Evolutionary conservation across 208 protist species (phyloP).

Genomic region (Leishmania guyanensis): DNA sequence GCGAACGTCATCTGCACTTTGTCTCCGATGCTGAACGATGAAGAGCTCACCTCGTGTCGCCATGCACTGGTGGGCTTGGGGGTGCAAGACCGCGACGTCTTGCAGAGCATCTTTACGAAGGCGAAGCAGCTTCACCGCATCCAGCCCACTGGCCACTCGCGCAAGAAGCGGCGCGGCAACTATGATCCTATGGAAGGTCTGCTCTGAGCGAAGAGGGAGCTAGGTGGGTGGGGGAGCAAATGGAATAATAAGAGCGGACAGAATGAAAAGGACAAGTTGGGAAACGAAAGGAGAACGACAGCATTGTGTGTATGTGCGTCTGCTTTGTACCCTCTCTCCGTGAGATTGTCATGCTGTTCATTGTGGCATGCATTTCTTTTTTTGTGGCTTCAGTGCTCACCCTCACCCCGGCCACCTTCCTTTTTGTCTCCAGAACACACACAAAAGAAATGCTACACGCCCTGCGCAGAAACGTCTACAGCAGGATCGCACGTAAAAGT

Average conservation of each 20-base stretch:
- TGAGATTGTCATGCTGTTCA: not conserved
- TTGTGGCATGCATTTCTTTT: not conserved
- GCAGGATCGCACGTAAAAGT: not conserved
- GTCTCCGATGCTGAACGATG: slow-evolving; percentile 59
- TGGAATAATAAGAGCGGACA: no score
- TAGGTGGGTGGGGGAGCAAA: no score
- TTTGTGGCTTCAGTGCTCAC: not conserved
- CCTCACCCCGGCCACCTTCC: not conserved
- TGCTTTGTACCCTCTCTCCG: not conserved
- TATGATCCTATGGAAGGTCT: slow-evolving; percentile 41
- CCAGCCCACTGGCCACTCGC: not conserved
- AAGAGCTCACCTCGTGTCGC: slow-evolving; percentile 46
- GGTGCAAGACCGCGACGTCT: slow-evolving; percentile 8
- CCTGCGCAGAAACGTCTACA: not conserved
- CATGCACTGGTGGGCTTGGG: slow-evolving; percentile 38
- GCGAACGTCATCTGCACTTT: slow-evolving; percentile 47
- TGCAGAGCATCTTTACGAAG: slow-evolving; percentile 28
- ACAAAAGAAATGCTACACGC: not conserved
- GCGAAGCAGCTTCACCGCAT: slow-evolving; percentile 20
- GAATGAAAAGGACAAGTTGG: no score
- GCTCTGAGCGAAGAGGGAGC: not conserved
- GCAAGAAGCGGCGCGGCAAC: slow-evolving; percentile 19
- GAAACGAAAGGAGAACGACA: not conserved
- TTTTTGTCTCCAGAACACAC: not conserved
- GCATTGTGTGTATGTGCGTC: not conserved